Evolutionary conservation across 257 asterid species (phyloP), one percentile per base, ranked within the genome.

Genomic region (Solanum medicagineum): DNA sequence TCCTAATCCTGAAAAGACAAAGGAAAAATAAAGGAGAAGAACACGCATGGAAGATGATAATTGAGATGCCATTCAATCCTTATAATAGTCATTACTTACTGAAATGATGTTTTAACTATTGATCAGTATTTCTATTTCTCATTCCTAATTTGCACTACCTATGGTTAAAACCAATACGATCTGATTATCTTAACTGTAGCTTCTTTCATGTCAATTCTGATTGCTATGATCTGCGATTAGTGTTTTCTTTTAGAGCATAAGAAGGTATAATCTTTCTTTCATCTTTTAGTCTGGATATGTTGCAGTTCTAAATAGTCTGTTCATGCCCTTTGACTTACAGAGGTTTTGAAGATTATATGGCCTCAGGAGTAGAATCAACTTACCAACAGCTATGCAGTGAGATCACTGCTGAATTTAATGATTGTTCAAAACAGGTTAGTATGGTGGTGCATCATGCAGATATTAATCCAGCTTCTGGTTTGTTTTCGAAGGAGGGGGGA

Each of bases 301-400:
- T 75, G 62, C 44, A 49, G 60, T 75, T 75, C 81, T 75, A 75
- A 75, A 75, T 75, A 62, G 44, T 75, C 83, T 84, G 83, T 53
- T 55, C 63, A 29, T 77, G 65, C 12, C 83, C n/a, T 17, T 85
- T 55, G 80, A 83, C 80, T 19, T 51, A 24, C 93, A 95, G 99
- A 87, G 99, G 98, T 20, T 96, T 95, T 73, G 97, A 93, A 81
- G 92, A 94, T 75, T 95, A 92, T 86, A 87, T 92, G 92, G 92
- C 87, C 83, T 94, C 97, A 69, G 98, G 99, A 83, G 93, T 87
- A 75, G 99, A 96, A 89, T 86, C 87, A 74, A 92, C 97, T 88
- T 96, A 93, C 89, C 98, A 92, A 87, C 91, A 95, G 92, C 94
- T 96, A 87, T 96, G 99, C 90, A 88, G 94, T 80, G 95, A 92